phyloP scores from a whole-genome alignment of 1,139 yeast species.

The Saccharomyces pastorianus region DNA sequence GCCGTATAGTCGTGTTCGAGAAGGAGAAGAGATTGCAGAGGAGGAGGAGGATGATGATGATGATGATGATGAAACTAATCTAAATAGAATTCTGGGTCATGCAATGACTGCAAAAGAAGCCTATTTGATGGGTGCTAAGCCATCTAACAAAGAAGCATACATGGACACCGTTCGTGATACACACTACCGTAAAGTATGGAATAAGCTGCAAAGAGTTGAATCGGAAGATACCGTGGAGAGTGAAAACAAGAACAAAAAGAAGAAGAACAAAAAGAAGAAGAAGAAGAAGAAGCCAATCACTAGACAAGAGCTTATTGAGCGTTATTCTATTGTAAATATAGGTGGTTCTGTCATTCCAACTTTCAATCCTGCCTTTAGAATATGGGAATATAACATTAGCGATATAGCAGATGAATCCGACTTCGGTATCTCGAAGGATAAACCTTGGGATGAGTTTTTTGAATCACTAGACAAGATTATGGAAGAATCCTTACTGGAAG shows the following conservation, averaged over 20 bases:
- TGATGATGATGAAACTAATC: slow-evolving; percentile 14
- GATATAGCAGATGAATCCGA: slow-evolving; percentile 33
- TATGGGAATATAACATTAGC: slow-evolving; percentile 78
- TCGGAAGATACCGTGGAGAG: too few species aligned
- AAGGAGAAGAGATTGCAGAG: slow-evolving; percentile 12
- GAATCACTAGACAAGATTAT: slow-evolving; percentile 36
- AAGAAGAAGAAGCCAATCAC: slow-evolving; percentile 30
- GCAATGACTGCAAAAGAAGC: slow-evolving; percentile 32
- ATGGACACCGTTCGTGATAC: slow-evolving; percentile 48
- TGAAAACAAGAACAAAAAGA: slow-evolving; percentile 5
- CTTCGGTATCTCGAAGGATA: slow-evolving; percentile 10
- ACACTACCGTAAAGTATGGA: slow-evolving; percentile 38
- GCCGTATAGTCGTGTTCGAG: slow-evolving; percentile 9
- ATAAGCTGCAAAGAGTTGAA: slow-evolving; percentile 9
- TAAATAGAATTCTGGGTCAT: slow-evolving; percentile 11
- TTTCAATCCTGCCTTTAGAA: slow-evolving; percentile 71
- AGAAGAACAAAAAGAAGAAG: slow-evolving; percentile 33
- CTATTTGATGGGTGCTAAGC: slow-evolving; percentile 48
- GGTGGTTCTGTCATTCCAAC: slow-evolving; percentile 78
- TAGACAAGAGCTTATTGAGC: slow-evolving; percentile 40
- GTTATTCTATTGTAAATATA: slow-evolving; percentile 64
- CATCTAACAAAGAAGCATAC: slow-evolving; percentile 54
- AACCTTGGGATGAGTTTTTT: slow-evolving; percentile 53
- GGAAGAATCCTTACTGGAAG: slow-evolving; percentile 13
- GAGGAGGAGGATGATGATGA: too few species aligned